Base-by-base conservation (phyloP, 2,329 filamentous ascomycete genomes). In the Colletotrichum chlorophyti region DNA sequence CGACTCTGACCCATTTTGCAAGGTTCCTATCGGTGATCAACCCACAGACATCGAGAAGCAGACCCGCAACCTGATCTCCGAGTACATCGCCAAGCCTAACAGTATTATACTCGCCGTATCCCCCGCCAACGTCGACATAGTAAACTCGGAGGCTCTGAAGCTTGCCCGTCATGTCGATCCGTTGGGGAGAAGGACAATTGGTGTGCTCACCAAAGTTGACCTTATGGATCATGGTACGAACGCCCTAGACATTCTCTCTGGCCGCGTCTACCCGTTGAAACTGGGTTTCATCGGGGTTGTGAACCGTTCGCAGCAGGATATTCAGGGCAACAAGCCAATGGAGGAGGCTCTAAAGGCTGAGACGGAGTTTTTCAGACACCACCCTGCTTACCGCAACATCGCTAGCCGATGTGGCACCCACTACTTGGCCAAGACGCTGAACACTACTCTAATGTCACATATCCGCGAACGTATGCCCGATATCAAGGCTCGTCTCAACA, bases 201-300 rank as follows among this genome's bases (percentile, higher is more conserved):
- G 95, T 69, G 94, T 99, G 55, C 83, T 99, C 60, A 98, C 95
- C 60, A 99, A 99, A 78, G 81, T 99, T 64, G 95, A 99, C 72
- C 80, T 99, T 57, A 99, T 99, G 95, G 95, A 99, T 70, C 94
- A 99, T 70, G 95, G 95, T 63, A 99, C 95, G 55, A 98, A 99
- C 70, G 95, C 95, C 14, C 83, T 99, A 66, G 95, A 99, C 70
- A 99, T 99, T 66, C 83, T 99, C n/a, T 96, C 94, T 6, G 95
- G 95, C 4, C 89, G 95, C 23, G 95, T 99, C 3, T 99, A 99
- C 74, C 95, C 95, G 8, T 75, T 99, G 66, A 99, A 98, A 76
- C 85, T 99, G 63, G 95, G 95, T 24, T 99, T 98, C 72, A 98
- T 99, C 66, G 95, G 95, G 61, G 93, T 98, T 14, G 94, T 99